Conservation (phyloP, 2,329 filamentous ascomycete genomes). For the Apiospora rasikravindrae region DNA sequence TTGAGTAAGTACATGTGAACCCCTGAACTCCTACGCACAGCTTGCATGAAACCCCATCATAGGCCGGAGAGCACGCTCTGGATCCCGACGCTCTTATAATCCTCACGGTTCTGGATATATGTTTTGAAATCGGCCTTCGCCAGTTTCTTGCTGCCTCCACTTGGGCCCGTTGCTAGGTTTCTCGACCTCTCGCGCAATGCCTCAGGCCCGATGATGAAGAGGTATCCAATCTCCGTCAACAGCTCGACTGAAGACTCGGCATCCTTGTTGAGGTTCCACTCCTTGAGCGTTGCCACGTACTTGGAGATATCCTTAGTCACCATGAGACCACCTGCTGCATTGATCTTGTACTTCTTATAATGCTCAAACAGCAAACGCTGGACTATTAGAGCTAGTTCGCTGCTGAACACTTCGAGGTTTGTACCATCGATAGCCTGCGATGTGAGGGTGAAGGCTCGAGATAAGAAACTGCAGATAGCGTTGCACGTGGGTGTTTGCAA, state of each 20-base stretch:
- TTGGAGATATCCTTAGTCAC: constrained; percentile 95
- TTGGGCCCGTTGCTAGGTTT: constrained; percentile 54
- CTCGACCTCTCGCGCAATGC: constrained; percentile 74
- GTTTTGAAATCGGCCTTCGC: constrained; percentile 76
- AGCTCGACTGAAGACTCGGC: constrained; percentile 78
- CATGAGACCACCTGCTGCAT: constrained; percentile 90
- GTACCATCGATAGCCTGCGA: constrained; percentile 77
- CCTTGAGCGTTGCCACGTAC: constrained; percentile 84
- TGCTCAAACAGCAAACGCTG: constrained; percentile 85
- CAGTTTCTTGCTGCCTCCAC: constrained; percentile 54
- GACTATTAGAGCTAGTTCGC: constrained; percentile 81
- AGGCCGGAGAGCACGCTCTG: constrained; percentile 79
- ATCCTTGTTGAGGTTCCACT: constrained; percentile 77
- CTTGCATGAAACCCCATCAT: constrained; percentile 29
- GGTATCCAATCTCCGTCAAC: constrained; percentile 87
- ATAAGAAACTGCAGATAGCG: constrained; percentile 80
- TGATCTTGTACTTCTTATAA: constrained; percentile 93
- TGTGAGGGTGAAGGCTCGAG: constrained; percentile 66
- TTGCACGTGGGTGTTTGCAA: constrained; percentile 87
- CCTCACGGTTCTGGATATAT: constrained; percentile 85
- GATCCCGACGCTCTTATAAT: constrained; percentile 79
- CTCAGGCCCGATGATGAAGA: constrained; percentile 91
- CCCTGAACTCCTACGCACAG: not conserved
- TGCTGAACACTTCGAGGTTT: constrained; percentile 82
- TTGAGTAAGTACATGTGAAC: not conserved